These are phyloP conservation scores for Protomyces inundatus DNA, from an alignment of 1,139 yeast species.

Conservation along the genomic window DNA sequence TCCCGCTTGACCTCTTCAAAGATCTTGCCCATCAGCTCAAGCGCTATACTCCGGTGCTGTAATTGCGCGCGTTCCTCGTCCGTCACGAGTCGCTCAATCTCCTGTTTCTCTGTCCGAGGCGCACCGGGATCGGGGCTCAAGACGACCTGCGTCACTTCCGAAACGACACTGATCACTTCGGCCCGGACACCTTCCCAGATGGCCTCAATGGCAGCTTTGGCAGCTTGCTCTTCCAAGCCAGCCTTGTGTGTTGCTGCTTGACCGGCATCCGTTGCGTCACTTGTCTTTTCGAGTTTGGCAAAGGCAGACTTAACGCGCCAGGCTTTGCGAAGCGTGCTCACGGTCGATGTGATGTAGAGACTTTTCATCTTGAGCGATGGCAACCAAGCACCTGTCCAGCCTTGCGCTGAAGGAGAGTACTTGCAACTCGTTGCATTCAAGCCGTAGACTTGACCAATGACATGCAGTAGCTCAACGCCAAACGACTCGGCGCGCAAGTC, in stretches of 20 bases:
- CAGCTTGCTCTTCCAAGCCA: constrained; percentile 23
- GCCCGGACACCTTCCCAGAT: constrained; percentile 26
- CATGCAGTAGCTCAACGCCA: constrained; percentile 79
- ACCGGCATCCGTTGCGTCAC: not conserved
- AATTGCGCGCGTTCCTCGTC: constrained; percentile 1
- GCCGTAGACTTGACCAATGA: constrained; percentile 70
- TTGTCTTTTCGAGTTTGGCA: constrained; percentile 21
- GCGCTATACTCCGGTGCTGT: constrained; percentile 12
- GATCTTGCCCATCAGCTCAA: constrained; percentile 16
- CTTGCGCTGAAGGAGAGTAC: constrained; percentile 14
- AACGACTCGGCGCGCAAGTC: constrained; percentile 83
- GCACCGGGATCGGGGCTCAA: constrained; percentile 11
- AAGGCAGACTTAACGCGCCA: constrained; percentile 24
- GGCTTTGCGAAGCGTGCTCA: constrained; percentile 19
- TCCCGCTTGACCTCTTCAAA: constrained; percentile 21
- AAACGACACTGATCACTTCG: constrained; percentile 22
- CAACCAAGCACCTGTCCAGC: constrained; percentile 24
- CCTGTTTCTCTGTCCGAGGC: constrained; percentile 17
- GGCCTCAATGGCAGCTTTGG: constrained; percentile 25
- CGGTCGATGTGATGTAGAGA: constrained; percentile 15
- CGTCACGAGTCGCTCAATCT: constrained; percentile 11
- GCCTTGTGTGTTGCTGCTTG: constrained; percentile 2
- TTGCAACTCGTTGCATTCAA: constrained; percentile 16
- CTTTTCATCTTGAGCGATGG: constrained; percentile 22
- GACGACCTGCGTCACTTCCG: constrained; percentile 14